phyloP scores from a whole-genome alignment of 176 grass and related monocot species.

The Olyra latifolia region DNA sequence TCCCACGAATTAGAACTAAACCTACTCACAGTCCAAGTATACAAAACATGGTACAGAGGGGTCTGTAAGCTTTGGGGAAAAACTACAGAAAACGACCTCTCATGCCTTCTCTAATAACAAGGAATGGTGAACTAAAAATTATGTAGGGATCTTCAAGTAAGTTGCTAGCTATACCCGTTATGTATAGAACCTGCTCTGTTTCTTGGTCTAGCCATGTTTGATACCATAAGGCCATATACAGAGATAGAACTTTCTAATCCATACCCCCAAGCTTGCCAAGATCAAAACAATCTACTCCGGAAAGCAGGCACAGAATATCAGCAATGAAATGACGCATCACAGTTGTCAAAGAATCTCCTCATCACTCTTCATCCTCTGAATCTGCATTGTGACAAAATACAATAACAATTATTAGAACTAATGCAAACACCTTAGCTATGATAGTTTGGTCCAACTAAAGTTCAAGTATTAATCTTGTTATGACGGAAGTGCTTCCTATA shows the following conservation, averaged over 20 bases:
- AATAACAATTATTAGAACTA: constrained; percentile 23
- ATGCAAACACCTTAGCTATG: not conserved
- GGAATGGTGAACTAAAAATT: constrained; percentile 39
- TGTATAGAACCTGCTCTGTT: constrained; percentile 51
- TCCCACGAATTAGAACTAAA: constrained; percentile 51
- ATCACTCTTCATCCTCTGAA: constrained; percentile 67
- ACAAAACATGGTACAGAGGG: constrained; percentile 46
- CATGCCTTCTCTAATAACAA: constrained; percentile 41
- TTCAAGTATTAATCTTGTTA: not conserved
- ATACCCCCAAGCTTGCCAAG: constrained; percentile 29
- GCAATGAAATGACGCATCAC: constrained; percentile 28
- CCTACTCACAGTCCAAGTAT: constrained; percentile 52
- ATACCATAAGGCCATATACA: constrained; percentile 49
- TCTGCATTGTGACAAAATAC: constrained; percentile 45
- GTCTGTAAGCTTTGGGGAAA: constrained; percentile 22
- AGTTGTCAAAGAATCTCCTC: constrained; percentile 40
- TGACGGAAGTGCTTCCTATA: not conserved
- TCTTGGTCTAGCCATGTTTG: constrained; percentile 35
- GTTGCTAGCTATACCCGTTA: constrained; percentile 60
- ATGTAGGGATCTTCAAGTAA: constrained; percentile 54
- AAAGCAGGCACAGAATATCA: constrained; percentile 45
- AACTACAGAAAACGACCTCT: constrained; percentile 29
- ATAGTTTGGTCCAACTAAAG: not conserved
- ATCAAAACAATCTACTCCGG: constrained; percentile 31
- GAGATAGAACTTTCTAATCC: constrained; percentile 38